Evolutionary conservation across 306 rosid species (phyloP), one percentile per base, ranked within the genome.

Genomic region (Adenanthera pavonina): DNA sequence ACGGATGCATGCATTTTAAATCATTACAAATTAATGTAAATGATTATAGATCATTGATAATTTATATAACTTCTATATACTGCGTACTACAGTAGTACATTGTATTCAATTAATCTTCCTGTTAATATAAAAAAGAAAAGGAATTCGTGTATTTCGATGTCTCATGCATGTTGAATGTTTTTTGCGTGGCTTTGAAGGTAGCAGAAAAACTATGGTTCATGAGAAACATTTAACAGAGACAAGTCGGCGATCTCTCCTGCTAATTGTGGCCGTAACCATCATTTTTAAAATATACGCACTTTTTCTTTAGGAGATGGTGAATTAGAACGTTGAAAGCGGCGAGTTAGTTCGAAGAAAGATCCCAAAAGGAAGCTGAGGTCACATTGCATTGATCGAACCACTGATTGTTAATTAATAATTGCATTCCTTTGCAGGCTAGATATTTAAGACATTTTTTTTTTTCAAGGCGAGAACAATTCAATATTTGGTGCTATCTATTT

Each of bases 211-310:
- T 20, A 75, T 17, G 1, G 34, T 19, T 2, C 34, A 57, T 78
- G 74, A 34, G 78, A 64, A 73, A 85, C 65, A 69, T 74, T 78
- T 81, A 73, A 73, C 75, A 60, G 40, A 49, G 74, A 56, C 19
- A 74, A 15, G 43, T 10, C 33, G 10, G 54, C 60, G 75, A 46
- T 56, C 34, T 64, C 43, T 64, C 43, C 14, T 3, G 40, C 16
- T 3, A 17, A n/a, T 75, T 34, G 86, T 70, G 78, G 72, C 35
- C 56, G 80, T 76, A 79, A 80, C 85, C 34, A 53, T 79, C 82
- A 67, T 3, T 38, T 17, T 53, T 47, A 53, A 62, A 76, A 71
- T 53, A 53, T 70, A 57, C 13, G 3, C 59, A 41, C 75, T 56
- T 54, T 82, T 46, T 51, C 16, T 19, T 3, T 15, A 19, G 61